phyloP scores from a whole-genome alignment of 2,329 filamentous ascomycete species.

The Curvularia verruculosa region DNA sequence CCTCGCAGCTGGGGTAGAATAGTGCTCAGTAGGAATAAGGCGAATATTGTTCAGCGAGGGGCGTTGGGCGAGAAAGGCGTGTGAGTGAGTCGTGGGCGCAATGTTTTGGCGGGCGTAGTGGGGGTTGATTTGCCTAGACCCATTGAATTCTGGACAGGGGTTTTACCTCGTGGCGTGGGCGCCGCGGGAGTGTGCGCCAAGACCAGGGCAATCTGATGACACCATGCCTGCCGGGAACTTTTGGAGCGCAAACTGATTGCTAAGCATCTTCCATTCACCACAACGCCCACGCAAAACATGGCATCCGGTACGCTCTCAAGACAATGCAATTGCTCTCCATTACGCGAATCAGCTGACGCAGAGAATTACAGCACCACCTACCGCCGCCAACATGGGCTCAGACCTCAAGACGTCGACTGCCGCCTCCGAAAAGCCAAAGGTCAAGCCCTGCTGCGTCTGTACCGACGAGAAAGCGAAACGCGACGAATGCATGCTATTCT shows the following conservation, averaged over 20 bases:
- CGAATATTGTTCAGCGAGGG: slow-evolving; percentile 2
- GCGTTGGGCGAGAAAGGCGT: slow-evolving; percentile 4
- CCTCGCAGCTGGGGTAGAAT: slow-evolving; percentile 3
- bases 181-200: slow-evolving; percentile 33
- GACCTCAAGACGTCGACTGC: slow-evolving; percentile 50
- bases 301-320: slow-evolving; percentile 39
- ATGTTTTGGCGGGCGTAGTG: slow-evolving; percentile 39
- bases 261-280: slow-evolving; percentile 31
- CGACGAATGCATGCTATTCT: slow-evolving; percentile 99
- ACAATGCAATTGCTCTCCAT: neutral
- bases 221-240: slow-evolving; percentile 17
- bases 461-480: slow-evolving; percentile 90
- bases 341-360: slow-evolving; percentile 15
- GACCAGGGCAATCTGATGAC: slow-evolving; percentile 24
- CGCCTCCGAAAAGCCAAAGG: slow-evolving; percentile 54
- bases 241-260: slow-evolving; percentile 29
- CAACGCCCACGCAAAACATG: slow-evolving; percentile 38
- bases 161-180: slow-evolving; percentile 13
- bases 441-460: slow-evolving; percentile 94
- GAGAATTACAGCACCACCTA: slow-evolving; percentile 31
- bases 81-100: slow-evolving; percentile 14
- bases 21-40: slow-evolving; percentile 11
- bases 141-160: slow-evolving; percentile 19
- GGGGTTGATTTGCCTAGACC: slow-evolving; percentile 34
- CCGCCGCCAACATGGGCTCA: slow-evolving; percentile 53